A percentile compares a stretch with the other conserved stretches of the same genome.
phyloP scores from a whole-genome alignment of 192 early-diverging fungal genomes.

The Linnemannia schmuckeri region DNA sequence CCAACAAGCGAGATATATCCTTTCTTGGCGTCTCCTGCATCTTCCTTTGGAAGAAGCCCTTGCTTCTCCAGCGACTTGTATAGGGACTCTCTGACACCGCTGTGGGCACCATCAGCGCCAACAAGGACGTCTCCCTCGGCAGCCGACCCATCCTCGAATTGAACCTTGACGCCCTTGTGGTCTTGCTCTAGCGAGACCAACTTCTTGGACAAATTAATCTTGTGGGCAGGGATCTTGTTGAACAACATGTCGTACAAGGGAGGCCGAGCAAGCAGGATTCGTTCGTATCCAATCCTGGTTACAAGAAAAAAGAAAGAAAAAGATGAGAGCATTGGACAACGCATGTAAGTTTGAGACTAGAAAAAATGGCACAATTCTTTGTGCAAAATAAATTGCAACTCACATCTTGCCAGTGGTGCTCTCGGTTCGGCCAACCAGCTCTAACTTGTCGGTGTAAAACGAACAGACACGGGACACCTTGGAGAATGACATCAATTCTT shows the following conservation, averaged over 20 bases:
- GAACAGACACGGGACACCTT: neutral
- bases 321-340: too few relatives aligned
- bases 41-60: slow-evolving; percentile 3
- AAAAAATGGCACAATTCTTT: too few relatives aligned
- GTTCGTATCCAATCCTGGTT: slow-evolving; percentile 1
- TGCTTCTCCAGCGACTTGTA: neutral
- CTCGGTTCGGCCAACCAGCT: neutral
- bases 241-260: slow-evolving; percentile 12
- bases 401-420: neutral
- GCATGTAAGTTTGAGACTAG: too few relatives aligned
- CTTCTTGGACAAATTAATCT: slow-evolving; percentile 24
- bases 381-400: too few relatives aligned
- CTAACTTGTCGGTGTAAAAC: neutral
- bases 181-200: neutral
- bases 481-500: neutral
- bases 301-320: too few relatives aligned
- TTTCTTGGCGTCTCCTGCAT: neutral
- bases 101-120: slow-evolving; percentile 24
- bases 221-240: neutral
- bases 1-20: slow-evolving; percentile 16
- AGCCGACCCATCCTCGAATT: neutral
- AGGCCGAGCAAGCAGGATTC: slow-evolving; percentile 12
- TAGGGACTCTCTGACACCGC: neutral
- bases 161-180: neutral
- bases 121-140: slow-evolving; percentile 22